A percentile compares a stretch with the other conserved stretches of the same genome.
These are phyloP conservation scores for Pulveroboletus sp. DNA, from an alignment of 768 basidiomycete species.

Conservation along the genomic window DNA sequence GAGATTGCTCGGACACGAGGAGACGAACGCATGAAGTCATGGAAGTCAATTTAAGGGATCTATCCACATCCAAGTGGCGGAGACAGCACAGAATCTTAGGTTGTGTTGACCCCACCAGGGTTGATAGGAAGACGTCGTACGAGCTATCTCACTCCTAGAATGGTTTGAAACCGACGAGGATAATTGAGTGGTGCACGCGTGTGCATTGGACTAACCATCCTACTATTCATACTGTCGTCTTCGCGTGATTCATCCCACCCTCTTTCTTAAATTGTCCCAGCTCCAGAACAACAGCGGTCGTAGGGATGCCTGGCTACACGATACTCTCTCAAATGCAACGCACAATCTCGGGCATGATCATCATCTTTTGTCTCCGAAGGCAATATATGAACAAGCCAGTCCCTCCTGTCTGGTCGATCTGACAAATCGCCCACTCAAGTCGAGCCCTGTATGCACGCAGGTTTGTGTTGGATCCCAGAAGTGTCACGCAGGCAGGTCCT, in stretches of 20 bases:
- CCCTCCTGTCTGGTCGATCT: slow-evolving; percentile 10
- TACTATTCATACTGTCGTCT: slow-evolving; percentile 23
- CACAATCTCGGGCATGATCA: slow-evolving; percentile 11
- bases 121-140: no score
- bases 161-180: no score
- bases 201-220: no score
- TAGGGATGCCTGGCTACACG: slow-evolving; percentile 4
- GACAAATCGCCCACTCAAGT: slow-evolving; percentile 1
- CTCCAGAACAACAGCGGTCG: slow-evolving; percentile 26
- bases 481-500: no score
- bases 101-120: not conserved
- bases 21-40: not conserved
- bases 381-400: slow-evolving; percentile 27
- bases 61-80: no score
- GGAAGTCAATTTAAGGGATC: not conserved
- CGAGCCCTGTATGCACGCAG: no score
- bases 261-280: slow-evolving; percentile 17
- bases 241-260: slow-evolving; percentile 19
- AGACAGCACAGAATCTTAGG: not conserved
- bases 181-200: no score
- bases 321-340: slow-evolving; percentile 2
- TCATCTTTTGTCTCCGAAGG: slow-evolving; percentile 16
- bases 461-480: no score
- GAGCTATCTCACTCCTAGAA: no score
- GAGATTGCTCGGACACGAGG: not conserved